A percentile compares a stretch with the other conserved stretches of the same genome.
Conservation (phyloP, 2,329 filamentous ascomycete species). For the Pyrenochaeta sp. region DNA sequence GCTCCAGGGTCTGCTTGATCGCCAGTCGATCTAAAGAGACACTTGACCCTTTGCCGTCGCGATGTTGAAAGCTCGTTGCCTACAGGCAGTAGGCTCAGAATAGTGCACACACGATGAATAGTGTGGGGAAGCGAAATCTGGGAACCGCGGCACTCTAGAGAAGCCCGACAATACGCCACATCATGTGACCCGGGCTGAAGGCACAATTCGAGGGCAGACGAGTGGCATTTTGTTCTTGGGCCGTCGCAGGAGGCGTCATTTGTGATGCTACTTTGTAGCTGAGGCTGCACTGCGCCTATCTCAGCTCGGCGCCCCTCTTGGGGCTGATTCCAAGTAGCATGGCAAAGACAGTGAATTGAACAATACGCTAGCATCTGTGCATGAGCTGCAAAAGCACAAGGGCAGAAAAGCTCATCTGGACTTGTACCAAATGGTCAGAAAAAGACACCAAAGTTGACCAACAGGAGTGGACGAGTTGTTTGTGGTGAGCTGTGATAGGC, state of each 20-base stretch:
- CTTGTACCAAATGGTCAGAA: neutral
- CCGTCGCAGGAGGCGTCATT: slow-evolving; percentile 11
- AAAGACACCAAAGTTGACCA: neutral
- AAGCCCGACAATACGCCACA: neutral
- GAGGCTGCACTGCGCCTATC: neutral
- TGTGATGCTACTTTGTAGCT: slow-evolving; percentile 3
- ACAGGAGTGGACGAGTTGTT: slow-evolving; percentile 5
- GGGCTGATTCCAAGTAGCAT: neutral
- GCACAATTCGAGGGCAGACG: slow-evolving; percentile 9
- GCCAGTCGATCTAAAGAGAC: slow-evolving; percentile 22
- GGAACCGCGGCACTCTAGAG: neutral
- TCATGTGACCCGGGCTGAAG: slow-evolving; percentile 15
- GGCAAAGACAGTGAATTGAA: neutral
- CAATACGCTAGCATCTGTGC: neutral
- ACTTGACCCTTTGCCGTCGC: slow-evolving; percentile 4
- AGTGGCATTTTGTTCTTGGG: slow-evolving; percentile 1
- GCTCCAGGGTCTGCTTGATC: slow-evolving; percentile 13
- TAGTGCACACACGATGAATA: slow-evolving; percentile 10
- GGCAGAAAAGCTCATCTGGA: neutral
- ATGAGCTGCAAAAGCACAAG: neutral
- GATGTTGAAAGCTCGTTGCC: slow-evolving; percentile 11
- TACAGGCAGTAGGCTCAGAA: slow-evolving; percentile 6
- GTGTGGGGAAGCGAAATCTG: slow-evolving; percentile 1
- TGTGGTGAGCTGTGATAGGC: neutral
- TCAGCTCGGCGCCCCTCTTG: slow-evolving; percentile 7